Conservation (phyloP, 495 filamentous ascomycete genomes). For the Lasiosphaeris hirsuta region DNA sequence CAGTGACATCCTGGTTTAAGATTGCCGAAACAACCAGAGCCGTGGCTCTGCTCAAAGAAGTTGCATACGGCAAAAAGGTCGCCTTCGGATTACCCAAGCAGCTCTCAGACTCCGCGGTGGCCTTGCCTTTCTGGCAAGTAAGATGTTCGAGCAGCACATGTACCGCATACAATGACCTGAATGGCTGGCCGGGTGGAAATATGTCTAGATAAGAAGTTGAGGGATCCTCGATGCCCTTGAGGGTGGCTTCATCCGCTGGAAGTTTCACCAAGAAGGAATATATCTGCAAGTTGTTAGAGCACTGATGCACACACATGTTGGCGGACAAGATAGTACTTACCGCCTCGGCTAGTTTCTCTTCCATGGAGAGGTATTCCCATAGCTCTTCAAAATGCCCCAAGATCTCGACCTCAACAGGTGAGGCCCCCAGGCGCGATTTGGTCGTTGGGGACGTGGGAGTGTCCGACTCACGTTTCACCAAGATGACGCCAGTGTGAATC, state of each 20-base stretch:
- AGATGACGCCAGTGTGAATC: conserved; percentile 59
- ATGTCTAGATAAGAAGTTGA: conserved; percentile 51
- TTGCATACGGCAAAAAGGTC: conserved; percentile 21
- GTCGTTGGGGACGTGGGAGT: conserved; percentile 24
- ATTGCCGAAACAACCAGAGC: conserved; percentile 47
- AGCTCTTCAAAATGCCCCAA: conserved; percentile 82
- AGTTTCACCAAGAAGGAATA: conserved; percentile 72
- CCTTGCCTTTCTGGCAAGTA: conserved; percentile 22
- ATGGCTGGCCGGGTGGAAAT: conserved; percentile 68
- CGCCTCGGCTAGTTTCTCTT: conserved; percentile 67
- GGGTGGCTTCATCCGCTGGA: conserved; percentile 61
- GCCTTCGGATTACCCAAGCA: conserved; percentile 1
- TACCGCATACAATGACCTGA: conserved; percentile 70
- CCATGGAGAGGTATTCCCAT: conserved; percentile 74
- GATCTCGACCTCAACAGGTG: conserved; percentile 67
- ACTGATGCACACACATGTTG: neutral
- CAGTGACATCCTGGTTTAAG: conserved; percentile 39
- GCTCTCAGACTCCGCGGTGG: conserved; percentile 17
- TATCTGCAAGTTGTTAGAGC: conserved; percentile 50
- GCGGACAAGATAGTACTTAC: conserved; percentile 34
- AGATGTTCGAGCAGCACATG: conserved; percentile 57
- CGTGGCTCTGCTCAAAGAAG: conserved; percentile 35
- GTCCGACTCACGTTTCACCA: conserved; percentile 49
- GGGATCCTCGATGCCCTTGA: conserved; percentile 55
- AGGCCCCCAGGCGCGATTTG: conserved; percentile 39